Percentiles rank a stretch among this genome's conserved stretches.
These are phyloP conservation scores for Eimeria praecox DNA, from an alignment of 169 alveolate genomes.

Conservation along the genomic window DNA sequence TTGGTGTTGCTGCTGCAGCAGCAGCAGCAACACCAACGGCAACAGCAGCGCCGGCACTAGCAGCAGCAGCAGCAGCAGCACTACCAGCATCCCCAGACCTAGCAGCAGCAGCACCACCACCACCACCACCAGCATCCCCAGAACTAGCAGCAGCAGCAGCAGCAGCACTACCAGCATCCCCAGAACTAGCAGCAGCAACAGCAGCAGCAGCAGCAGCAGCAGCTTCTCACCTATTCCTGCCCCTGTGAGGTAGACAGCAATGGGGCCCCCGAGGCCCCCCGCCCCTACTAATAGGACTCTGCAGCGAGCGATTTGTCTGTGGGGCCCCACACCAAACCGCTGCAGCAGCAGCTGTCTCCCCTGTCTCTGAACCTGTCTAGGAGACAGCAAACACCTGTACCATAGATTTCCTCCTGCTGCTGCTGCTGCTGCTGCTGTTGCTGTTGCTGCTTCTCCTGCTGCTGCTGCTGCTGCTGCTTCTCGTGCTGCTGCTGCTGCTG, in stretches of 20 bases:
- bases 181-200: background rate
- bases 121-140: too few species aligned
- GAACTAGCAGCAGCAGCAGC: background rate
- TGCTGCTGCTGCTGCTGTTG: constrained; percentile 26
- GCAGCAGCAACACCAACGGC: background rate
- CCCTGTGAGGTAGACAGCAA: constrained; percentile 96
- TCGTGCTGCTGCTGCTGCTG: constrained; percentile 36
- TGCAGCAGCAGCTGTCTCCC: constrained; percentile 92
- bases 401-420: constrained; percentile 4
- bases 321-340: constrained; percentile 90
- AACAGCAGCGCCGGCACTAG: background rate
- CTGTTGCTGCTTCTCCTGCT: constrained; percentile 17
- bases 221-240: constrained; percentile 96
- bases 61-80: background rate
- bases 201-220: constrained; percentile 29
- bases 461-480: background rate
- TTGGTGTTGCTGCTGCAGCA: background rate
- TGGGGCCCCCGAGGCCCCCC: constrained; percentile 99
- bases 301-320: constrained; percentile 88
- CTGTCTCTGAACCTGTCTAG: constrained; percentile 13
- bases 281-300: constrained; percentile 98
- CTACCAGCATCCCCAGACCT: background rate
- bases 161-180: background rate
- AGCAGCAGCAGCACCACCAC: background rate
- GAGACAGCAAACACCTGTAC: background rate